Evolutionary conservation across 2,329 filamentous ascomycete species (phyloP), one percentile per base, ranked within the genome.

Genomic region (Parasarocladium wereldwijsianum): DNA sequence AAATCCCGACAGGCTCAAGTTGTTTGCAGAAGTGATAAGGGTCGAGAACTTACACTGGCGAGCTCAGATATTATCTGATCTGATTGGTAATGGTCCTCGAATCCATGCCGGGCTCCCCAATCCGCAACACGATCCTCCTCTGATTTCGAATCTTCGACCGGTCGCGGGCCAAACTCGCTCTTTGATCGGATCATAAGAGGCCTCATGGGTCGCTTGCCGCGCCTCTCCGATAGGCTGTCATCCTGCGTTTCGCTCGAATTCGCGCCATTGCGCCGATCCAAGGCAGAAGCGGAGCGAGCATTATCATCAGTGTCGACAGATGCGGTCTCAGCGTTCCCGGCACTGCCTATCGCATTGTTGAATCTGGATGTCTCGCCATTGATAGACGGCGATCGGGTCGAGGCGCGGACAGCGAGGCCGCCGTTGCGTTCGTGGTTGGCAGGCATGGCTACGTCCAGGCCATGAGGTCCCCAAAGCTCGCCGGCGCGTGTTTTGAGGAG

Each of bases 21-120:
- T n/a, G n/a, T n/a, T n/a, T n/a, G n/a, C n/a, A n/a, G n/a, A n/a
- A n/a, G n/a, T n/a, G n/a, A n/a, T n/a, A n/a, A n/a, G n/a, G n/a
- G n/a, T n/a, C n/a, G n/a, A n/a, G n/a, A n/a, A 65, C 76, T 58
- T 58, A 85, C 79, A 49, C 78, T 85, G 31, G 80, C 83, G 38
- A 93, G 64, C 40, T 85, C 70, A 34, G 80, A 79, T 43, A 92
- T 79, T 44, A 92, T 86, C 47, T 93, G 84, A 41, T 85, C 81
- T 5, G 81, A 92, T 47, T 84, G 80, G 50, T 93, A 85, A 52
- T 93, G 84, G 42, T 86, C 80, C 47, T 93, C 84, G 60, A 90
- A 94, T 27, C 86, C 86, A 57, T 94, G 86, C 28, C 86, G 71
- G 51, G 66, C 66, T 6, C 68, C 67, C 62, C 64, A 68, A 40